A percentile compares a stretch with the other conserved stretches of the same genome.
phyloP scores from a whole-genome alignment of 164 flowering plant genomes.

The Saururus chinensis region DNA sequence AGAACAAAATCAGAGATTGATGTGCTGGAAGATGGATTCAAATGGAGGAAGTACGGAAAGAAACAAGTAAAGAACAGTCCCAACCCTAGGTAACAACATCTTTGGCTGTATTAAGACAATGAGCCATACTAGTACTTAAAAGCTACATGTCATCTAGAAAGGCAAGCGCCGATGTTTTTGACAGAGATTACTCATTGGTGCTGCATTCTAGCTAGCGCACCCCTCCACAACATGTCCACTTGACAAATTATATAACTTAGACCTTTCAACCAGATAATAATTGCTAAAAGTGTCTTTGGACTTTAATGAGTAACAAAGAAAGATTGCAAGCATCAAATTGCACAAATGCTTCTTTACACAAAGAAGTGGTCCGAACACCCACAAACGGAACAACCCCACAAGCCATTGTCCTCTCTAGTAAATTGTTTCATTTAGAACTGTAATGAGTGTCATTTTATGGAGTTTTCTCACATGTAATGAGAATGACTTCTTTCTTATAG shows the following conservation, averaged over 20 bases:
- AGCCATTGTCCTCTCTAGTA: too few relatives aligned
- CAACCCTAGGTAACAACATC: conserved; percentile 41
- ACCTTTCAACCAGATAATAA: background rate
- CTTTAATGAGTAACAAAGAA: background rate
- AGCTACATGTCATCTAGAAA: background rate
- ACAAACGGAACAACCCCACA: too few relatives aligned
- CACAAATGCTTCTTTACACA: too few relatives aligned
- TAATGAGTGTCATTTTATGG: too few relatives aligned
- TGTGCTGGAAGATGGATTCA: conserved; percentile 59
- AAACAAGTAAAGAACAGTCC: conserved; percentile 57
- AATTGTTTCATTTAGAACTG: too few relatives aligned
- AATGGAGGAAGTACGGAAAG: conserved; percentile 74
- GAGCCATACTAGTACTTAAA: too few relatives aligned
- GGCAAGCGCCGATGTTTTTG: background rate
- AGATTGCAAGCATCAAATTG: too few relatives aligned
- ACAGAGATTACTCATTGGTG: background rate
- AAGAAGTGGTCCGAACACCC: too few relatives aligned
- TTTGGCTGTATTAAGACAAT: too few relatives aligned
- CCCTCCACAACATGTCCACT: too few relatives aligned
- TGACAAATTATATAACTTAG: background rate
- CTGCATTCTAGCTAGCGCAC: background rate
- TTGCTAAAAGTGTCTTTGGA: background rate
- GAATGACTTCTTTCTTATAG: too few relatives aligned
- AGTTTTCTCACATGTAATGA: too few relatives aligned
- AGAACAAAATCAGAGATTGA: conserved; percentile 47